phyloP scores from a whole-genome alignment of 805 yeast species.

The Myxozyma udenii region DNA sequence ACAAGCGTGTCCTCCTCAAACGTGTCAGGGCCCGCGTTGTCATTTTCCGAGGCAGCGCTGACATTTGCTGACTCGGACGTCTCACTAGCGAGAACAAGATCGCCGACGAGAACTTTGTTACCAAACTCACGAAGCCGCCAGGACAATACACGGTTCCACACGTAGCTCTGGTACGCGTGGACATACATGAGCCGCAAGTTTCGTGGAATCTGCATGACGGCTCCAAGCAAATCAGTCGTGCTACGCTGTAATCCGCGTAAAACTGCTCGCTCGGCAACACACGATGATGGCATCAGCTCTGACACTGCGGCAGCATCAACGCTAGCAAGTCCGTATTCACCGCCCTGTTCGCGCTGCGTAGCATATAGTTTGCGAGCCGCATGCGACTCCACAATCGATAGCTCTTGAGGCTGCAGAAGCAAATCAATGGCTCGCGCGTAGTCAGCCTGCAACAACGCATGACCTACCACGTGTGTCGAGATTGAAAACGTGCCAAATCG shows the following conservation, averaged over 20 bases:
- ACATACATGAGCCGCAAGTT: slow-evolving; percentile 91
- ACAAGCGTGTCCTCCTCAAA: slow-evolving; percentile 70
- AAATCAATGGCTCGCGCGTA: slow-evolving; percentile 80
- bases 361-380: slow-evolving; percentile 25
- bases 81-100: slow-evolving; percentile 55
- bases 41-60: slow-evolving; percentile 31
- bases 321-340: neutral
- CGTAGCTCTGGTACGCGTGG: slow-evolving; percentile 94
- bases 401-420: slow-evolving; percentile 82
- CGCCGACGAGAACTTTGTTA: slow-evolving; percentile 69
- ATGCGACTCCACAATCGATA: slow-evolving; percentile 67
- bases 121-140: slow-evolving; percentile 72
- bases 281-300: slow-evolving; percentile 77
- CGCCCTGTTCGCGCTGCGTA: slow-evolving; percentile 39
- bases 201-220: slow-evolving; percentile 86
- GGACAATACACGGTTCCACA: slow-evolving; percentile 88
- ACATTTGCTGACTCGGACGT: slow-evolving; percentile 1
- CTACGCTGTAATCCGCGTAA: slow-evolving; percentile 58
- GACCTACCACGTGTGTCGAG: slow-evolving; percentile 86
- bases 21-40: slow-evolving; percentile 47
- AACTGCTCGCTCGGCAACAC: slow-evolving; percentile 78
- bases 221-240: slow-evolving; percentile 63
- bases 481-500: slow-evolving; percentile 94
- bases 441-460: slow-evolving; percentile 61
- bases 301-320: slow-evolving; percentile 61